Evolutionary conservation across 2,329 filamentous ascomycete species (phyloP).

Genomic region (Cytospora leucostoma): DNA sequence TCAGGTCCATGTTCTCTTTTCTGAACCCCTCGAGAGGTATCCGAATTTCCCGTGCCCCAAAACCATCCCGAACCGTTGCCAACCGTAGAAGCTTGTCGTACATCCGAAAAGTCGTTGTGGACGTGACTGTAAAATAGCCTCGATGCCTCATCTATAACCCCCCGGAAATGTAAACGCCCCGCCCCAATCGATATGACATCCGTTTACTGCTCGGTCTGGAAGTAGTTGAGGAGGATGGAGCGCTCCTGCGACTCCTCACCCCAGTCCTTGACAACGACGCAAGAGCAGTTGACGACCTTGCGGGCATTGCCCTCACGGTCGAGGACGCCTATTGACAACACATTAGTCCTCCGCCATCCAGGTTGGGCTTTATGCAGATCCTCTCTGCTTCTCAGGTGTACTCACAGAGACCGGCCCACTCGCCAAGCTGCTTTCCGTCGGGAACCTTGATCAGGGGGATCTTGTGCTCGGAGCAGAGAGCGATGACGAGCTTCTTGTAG

Average conservation of each 20-base stretch:
- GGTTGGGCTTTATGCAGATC: neutral
- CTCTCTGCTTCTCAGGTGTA: conserved; percentile 38
- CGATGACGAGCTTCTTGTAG: conserved; percentile 99
- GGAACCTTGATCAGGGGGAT: conserved; percentile 99
- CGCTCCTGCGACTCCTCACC: conserved; percentile 99
- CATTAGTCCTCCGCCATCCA: neutral
- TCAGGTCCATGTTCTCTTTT: conserved; percentile 35
- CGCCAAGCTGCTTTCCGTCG: conserved; percentile 98
- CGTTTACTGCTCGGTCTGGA: conserved; percentile 83
- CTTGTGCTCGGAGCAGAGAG: conserved; percentile 99
- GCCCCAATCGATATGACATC: conserved; percentile 36
- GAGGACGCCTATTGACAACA: conserved; percentile 72
- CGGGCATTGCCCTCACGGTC: conserved; percentile 99
- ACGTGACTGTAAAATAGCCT: conserved; percentile 37
- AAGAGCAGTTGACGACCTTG: conserved; percentile 99
- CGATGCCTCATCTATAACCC: conserved; percentile 42
- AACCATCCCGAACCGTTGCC: conserved; percentile 47
- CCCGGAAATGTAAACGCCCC: conserved; percentile 27
- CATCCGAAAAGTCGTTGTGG: conserved; percentile 42
- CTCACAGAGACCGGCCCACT: conserved; percentile 99
- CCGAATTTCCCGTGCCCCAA: conserved; percentile 35
- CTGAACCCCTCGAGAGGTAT: conserved; percentile 39
- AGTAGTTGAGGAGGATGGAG: conserved; percentile 99
- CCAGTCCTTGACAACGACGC: conserved; percentile 99
- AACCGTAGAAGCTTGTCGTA: conserved; percentile 50